Percentiles rank a stretch among this genome's conserved stretches.
phyloP scores from a whole-genome alignment of 2,329 filamentous ascomycete species.

The Microcyclospora tardicrescens region DNA sequence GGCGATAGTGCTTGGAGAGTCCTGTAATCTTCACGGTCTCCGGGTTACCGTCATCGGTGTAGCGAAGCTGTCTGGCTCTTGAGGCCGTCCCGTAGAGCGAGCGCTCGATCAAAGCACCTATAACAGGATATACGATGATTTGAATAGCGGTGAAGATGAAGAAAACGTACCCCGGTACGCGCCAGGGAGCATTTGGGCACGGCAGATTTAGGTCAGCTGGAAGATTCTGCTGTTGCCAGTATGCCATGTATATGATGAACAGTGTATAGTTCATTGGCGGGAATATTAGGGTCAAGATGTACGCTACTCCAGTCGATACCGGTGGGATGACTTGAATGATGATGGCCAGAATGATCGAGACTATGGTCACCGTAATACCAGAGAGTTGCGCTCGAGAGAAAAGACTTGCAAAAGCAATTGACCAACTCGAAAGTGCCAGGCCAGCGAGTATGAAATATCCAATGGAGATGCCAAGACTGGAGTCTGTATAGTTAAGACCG shows the following conservation, averaged over 20 bases:
- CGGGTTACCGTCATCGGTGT: slow-evolving; percentile 11
- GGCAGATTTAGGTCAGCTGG: slow-evolving; percentile 48
- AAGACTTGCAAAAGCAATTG: slow-evolving; percentile 67
- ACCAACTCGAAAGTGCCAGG: slow-evolving; percentile 63
- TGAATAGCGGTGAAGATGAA: slow-evolving; percentile 70
- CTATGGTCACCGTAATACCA: slow-evolving; percentile 64
- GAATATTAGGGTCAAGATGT: slow-evolving; percentile 63
- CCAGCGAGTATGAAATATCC: slow-evolving; percentile 63
- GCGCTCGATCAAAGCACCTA: slow-evolving; percentile 63
- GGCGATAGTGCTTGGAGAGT: slow-evolving; percentile 68
- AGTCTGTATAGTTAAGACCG: slow-evolving; percentile 37
- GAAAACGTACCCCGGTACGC: slow-evolving; percentile 58
- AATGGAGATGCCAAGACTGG: slow-evolving; percentile 32
- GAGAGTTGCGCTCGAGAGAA: slow-evolving; percentile 82
- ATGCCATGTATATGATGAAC: slow-evolving; percentile 65
- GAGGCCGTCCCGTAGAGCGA: slow-evolving; percentile 63
- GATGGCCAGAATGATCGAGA: slow-evolving; percentile 63
- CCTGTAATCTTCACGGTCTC: slow-evolving; percentile 55
- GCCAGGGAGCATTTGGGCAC: slow-evolving; percentile 47
- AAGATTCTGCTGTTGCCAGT: slow-evolving; percentile 53
- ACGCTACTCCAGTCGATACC: slow-evolving; percentile 50
- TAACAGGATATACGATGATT: slow-evolving; percentile 60
- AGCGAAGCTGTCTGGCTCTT: slow-evolving; percentile 32
- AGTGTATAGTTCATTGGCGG: slow-evolving; percentile 80
- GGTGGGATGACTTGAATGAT: slow-evolving; percentile 62